phyloP scores from a whole-genome alignment of 1,284 basidiomycete species.

The Papiliotrema fonsecae region DNA sequence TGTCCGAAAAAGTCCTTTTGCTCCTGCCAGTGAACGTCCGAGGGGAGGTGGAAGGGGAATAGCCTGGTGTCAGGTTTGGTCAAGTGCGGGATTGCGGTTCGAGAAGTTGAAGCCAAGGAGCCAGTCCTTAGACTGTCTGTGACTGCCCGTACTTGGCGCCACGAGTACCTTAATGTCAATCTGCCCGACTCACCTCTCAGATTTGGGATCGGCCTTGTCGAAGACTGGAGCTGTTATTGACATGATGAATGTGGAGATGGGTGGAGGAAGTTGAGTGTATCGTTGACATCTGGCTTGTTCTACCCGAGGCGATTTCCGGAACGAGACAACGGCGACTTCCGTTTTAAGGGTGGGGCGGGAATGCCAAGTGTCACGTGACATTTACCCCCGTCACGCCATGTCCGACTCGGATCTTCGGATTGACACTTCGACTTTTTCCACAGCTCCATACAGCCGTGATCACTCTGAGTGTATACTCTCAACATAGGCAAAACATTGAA shows the following conservation, averaged over 20 bases:
- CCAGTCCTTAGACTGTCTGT: too few species aligned
- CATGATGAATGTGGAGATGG: conserved; percentile 15
- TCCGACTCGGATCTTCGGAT: not conserved
- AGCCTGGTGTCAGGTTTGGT: conserved; percentile 24
- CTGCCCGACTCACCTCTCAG: conserved; percentile 30
- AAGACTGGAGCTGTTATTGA: conserved; percentile 36
- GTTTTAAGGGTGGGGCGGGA: not conserved
- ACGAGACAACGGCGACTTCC: not conserved
- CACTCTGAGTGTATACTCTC: not conserved
- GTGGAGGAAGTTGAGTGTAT: not conserved
- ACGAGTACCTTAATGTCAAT: too few species aligned
- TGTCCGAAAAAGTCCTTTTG: conserved; percentile 34
- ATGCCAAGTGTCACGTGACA: not conserved
- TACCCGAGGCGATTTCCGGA: not conserved
- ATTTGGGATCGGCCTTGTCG: conserved; percentile 43
- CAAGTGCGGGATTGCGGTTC: too few species aligned
- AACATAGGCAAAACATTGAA: not conserved
- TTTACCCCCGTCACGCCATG: not conserved
- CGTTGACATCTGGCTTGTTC: too few species aligned
- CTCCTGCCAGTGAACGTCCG: conserved; percentile 37
- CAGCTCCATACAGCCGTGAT: not conserved
- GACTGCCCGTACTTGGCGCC: too few species aligned
- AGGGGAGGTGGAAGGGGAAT: conserved; percentile 39
- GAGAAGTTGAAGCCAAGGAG: too few species aligned
- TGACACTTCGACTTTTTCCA: not conserved